Percentiles rank a stretch among this genome's conserved stretches.
Conservation (phyloP, 495 filamentous ascomycete genomes). For the Daldinia vernicosa region DNA sequence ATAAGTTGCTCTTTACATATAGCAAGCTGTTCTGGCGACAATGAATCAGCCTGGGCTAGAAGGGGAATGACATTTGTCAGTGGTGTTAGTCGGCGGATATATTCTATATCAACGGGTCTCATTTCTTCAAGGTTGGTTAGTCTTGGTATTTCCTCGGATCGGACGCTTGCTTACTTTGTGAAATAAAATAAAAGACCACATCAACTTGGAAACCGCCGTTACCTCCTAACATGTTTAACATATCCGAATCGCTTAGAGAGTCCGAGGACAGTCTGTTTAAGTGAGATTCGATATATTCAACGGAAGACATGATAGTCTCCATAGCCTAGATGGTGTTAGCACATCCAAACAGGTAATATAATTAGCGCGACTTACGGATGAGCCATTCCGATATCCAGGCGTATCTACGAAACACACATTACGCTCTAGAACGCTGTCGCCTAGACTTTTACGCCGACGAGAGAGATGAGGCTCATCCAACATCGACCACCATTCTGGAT, state of each 20-base stretch:
- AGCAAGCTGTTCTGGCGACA: conserved; percentile 67
- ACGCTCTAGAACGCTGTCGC: conserved; percentile 84
- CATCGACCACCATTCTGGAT: conserved; percentile 96
- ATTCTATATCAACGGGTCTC: conserved; percentile 77
- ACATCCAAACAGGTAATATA: neutral
- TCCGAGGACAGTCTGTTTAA: conserved; percentile 70
- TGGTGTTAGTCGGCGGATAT: conserved; percentile 75
- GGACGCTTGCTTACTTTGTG: conserved; percentile 44
- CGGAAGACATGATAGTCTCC: conserved; percentile 72
- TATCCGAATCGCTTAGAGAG: conserved; percentile 72
- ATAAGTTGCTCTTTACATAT: conserved; percentile 69
- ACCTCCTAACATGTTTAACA: conserved; percentile 82
- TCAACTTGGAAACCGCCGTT: conserved; percentile 91
- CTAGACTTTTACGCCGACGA: conserved; percentile 78
- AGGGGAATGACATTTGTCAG: conserved; percentile 89
- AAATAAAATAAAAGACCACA: conserved; percentile 82
- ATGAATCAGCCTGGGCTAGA: conserved; percentile 78
- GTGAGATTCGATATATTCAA: conserved; percentile 76
- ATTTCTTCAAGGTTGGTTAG: conserved; percentile 63
- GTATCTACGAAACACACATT: conserved; percentile 98
- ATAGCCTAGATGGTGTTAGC: conserved; percentile 54
- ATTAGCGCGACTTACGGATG: conserved; percentile 59
- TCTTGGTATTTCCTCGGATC: neutral
- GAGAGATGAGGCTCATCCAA: conserved; percentile 76
- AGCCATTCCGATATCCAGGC: conserved; percentile 70